Conservation (phyloP, 169 alveolate species). For the Perkinsus marinus region DNA sequence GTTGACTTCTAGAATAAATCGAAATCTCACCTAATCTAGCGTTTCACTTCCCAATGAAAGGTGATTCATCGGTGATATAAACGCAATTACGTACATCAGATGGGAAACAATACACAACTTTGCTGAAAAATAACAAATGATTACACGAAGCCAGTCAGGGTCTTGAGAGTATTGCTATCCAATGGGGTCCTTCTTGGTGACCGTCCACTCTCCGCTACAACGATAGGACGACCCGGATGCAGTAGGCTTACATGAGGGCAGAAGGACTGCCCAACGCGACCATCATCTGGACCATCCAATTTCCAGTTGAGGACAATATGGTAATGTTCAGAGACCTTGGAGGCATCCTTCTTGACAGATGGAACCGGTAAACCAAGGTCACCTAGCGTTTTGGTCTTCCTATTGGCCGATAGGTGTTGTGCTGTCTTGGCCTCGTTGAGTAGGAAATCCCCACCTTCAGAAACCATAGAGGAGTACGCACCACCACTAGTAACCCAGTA, state of each 20-base stretch:
- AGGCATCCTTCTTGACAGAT: not conserved
- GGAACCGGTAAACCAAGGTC: not conserved
- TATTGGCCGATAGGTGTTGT: not conserved
- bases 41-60: too few relatives aligned
- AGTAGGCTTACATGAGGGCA: not conserved
- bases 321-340: not conserved
- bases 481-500: not conserved
- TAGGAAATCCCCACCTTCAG: not conserved
- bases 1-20: too few relatives aligned
- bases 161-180: not conserved
- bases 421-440: not conserved
- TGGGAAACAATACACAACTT: not conserved
- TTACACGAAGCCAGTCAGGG: not conserved
- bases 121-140: not conserved
- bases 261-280: not conserved
- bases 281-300: not conserved
- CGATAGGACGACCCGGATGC: not conserved
- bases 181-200: not conserved
- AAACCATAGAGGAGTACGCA: not conserved
- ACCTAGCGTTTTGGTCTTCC: not conserved
- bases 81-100: too few relatives aligned
- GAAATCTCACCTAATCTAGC: too few relatives aligned
- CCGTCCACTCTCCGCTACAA: not conserved
- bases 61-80: too few relatives aligned
- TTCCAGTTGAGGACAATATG: not conserved